Evolutionary conservation across 164 flowering plant species (phyloP), one percentile per base, ranked within the genome.

Genomic region (Annona cherimola): DNA sequence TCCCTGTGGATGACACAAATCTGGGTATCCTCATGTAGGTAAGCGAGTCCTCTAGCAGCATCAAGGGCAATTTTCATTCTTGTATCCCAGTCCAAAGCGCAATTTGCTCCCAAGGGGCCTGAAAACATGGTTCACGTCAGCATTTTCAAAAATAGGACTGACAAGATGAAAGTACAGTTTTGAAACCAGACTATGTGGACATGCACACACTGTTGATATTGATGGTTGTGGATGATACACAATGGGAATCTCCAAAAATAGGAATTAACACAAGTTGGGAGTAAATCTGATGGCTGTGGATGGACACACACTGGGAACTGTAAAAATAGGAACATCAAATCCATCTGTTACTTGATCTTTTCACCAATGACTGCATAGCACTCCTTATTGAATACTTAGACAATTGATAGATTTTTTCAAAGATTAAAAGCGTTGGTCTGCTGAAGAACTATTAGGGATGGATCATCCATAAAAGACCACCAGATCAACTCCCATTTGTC

Each of bases 61-160:
- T 93, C 99, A 67, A 95, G 94, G n/a, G 99, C 99, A 80, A 95
- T 95, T 81, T 86, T 93, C 97, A 95, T 93, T 82, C 99, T 85
- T 41, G 90, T 88, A 68, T 88, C 94, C 99, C 99, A 95, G 78
- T 93, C 91, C 78, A 95, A 78, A 72, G 97, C 90, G 79, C 96
- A 88, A 71, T 88, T 90, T 69, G 89, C 80, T 61, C 98, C 99
- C 76, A 84, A 60, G 7, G 94, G 92, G 61, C 99, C 99, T 93
- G 81, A 63, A 72, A 77, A 42, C 16, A 59, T 35, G 45, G 63
- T n/a, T 50, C 57, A 50, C 14, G 14, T 50, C 11, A 50, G 14
- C 14, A 16, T 9, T 16, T 50, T 50, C 9, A 11, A 2, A 11
- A 50, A 50, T 50, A 50, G 35, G 35, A 50, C 14, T 50, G 14